Conservation (phyloP, 345 rosid species). For the thale cress (Arabidopsis thaliana) region TAIR10.1 NC_003076.8:10376501-10377000, state of each 20-base stretch:
- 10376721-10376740: slow-evolving; percentile 52
- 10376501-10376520: slow-evolving; percentile 59
- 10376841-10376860: slow-evolving; percentile 54
- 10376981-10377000: slow-evolving; percentile 68
- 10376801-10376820: slow-evolving; percentile 56
- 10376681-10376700: slow-evolving; percentile 60
- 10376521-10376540: slow-evolving; percentile 54
- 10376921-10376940: slow-evolving; percentile 51
- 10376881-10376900: slow-evolving; percentile 71
- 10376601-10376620: slow-evolving; percentile 60
- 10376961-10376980: slow-evolving; percentile 60
- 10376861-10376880: slow-evolving; percentile 64
- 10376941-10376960: slow-evolving; percentile 70
- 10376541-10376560: slow-evolving; percentile 67
- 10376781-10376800: slow-evolving; percentile 70
- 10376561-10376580: slow-evolving; percentile 62
- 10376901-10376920: slow-evolving; percentile 63
- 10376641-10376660: slow-evolving; percentile 60
- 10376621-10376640: slow-evolving; percentile 60
- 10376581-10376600: slow-evolving; percentile 66
- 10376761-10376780: slow-evolving; percentile 61
- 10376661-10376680: slow-evolving; percentile 71
- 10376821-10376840: slow-evolving; percentile 69
- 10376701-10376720: slow-evolving; percentile 51
- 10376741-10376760: slow-evolving; percentile 58